phyloP scores from a whole-genome alignment of 1,139 yeast genomes.

The Pichia sp. region DNA sequence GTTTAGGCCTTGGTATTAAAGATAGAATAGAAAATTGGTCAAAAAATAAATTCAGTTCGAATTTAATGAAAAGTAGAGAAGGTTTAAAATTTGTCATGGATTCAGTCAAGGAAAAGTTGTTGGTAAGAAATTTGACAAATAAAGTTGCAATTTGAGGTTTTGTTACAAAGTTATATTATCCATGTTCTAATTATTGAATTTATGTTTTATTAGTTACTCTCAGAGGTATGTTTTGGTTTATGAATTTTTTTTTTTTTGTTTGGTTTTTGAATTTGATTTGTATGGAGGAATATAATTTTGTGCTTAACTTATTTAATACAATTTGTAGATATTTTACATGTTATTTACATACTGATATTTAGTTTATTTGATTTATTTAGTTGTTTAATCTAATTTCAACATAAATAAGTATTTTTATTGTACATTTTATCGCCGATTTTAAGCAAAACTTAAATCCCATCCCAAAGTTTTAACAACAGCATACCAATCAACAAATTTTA shows the following conservation, averaged over 20 bases:
- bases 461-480: constrained; percentile 57
- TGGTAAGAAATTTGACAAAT: constrained; percentile 4
- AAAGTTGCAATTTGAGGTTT: no score
- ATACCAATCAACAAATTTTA: constrained; percentile 59
- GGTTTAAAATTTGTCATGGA: constrained; percentile 82
- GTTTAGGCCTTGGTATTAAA: constrained; percentile 43
- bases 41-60: constrained; percentile 59
- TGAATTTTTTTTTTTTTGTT: no score
- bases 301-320: no score
- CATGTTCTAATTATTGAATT: no score
- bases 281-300: no score
- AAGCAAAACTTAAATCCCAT: constrained; percentile 78
- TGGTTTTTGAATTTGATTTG: no score
- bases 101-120: constrained; percentile 27
- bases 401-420: not conserved
- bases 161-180: no score
- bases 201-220: no score
- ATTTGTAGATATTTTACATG: no score
- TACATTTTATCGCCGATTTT: constrained; percentile 1
- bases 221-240: no score
- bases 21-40: constrained; percentile 83
- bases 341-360: no score
- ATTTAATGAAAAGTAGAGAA: constrained; percentile 57
- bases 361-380: no score
- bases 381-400: not conserved